Conservation (phyloP, 2,329 filamentous ascomycete species). For the Penicillium brevicompactum region DNA sequence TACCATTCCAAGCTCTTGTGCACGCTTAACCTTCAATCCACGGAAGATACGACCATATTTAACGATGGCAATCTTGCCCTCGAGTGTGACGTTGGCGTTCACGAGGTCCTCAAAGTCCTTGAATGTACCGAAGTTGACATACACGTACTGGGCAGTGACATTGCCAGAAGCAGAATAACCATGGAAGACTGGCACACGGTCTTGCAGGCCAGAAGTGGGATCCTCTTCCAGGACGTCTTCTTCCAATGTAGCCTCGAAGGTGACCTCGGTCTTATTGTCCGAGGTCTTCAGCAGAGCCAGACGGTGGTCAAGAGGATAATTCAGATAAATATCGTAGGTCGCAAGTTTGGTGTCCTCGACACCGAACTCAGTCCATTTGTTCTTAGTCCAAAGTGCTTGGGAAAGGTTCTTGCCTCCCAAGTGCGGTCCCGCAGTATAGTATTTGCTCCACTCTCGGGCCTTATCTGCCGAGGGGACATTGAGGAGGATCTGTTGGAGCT, state of each 20-base stretch:
- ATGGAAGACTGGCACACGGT: constrained; percentile 86
- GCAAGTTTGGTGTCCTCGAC: constrained; percentile 60
- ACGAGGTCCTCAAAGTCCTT: constrained; percentile 81
- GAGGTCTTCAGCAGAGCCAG: constrained; percentile 64
- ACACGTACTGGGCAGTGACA: constrained; percentile 84
- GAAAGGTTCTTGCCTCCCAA: constrained; percentile 76
- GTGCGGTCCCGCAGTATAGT: constrained; percentile 76
- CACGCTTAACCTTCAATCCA: constrained; percentile 88
- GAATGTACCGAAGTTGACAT: constrained; percentile 88
- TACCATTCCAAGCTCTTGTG: constrained; percentile 85
- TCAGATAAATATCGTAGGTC: constrained; percentile 75
- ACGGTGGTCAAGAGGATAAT: constrained; percentile 72
- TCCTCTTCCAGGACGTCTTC: constrained; percentile 87
- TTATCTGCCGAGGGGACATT: constrained; percentile 57
- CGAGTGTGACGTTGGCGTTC: constrained; percentile 70
- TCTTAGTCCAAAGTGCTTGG: constrained; percentile 74
- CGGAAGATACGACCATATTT: constrained; percentile 87
- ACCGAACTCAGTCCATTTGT: constrained; percentile 73
- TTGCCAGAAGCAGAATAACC: constrained; percentile 93
- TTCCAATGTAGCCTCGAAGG: constrained; percentile 77
- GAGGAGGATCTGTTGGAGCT: constrained; percentile 57
- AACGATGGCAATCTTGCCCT: constrained; percentile 83
- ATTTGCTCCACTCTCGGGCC: constrained; percentile 71
- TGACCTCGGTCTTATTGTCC: constrained; percentile 53
- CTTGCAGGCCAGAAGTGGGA: constrained; percentile 69